Percentiles rank a stretch among this genome's conserved stretches.
Evolutionary conservation across 768 basidiomycete genomes (phyloP).

Genomic region (Glaciozyma antarctica): DNA sequence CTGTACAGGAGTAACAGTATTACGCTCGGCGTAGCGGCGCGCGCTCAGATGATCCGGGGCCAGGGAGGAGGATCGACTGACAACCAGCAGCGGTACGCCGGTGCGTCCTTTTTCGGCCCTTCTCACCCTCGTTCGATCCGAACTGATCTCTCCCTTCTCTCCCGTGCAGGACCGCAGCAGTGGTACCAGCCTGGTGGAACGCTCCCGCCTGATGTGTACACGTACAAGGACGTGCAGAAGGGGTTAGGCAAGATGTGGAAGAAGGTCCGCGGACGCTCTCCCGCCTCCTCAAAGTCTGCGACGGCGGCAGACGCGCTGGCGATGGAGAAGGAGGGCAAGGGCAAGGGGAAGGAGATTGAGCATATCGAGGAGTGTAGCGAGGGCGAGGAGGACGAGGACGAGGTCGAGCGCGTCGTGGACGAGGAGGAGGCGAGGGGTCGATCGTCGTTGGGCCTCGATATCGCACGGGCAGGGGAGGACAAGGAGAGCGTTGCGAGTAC

Average conservation of each 20-base stretch:
- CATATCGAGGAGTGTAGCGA: slow-evolving; percentile 24
- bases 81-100: slow-evolving; percentile 17
- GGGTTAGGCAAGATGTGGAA: slow-evolving; percentile 26
- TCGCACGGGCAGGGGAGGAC: no score
- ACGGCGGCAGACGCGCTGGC: slow-evolving; percentile 2
- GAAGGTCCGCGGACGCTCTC: background rate
- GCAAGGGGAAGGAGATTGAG: slow-evolving; percentile 21
- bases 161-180: background rate
- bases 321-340: slow-evolving; percentile 28
- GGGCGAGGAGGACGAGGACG: slow-evolving; percentile 3
- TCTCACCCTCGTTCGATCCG: background rate
- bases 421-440: no score
- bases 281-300: background rate
- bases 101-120: slow-evolving; percentile 4
- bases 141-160: no score
- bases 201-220: slow-evolving; percentile 23
- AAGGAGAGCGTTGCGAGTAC: no score
- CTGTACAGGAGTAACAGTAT: slow-evolving; percentile 26
- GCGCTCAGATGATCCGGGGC: slow-evolving; percentile 18
- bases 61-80: slow-evolving; percentile 12
- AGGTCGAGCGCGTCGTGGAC: no score
- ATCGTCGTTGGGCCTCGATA: no score
- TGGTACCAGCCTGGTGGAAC: slow-evolving; percentile 26
- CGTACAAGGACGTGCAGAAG: slow-evolving; percentile 11
- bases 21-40: slow-evolving; percentile 24